These are phyloP conservation scores for Epichloe sp. DNA, from an alignment of 2,329 filamentous ascomycete species.

Conservation along the genomic window DNA sequence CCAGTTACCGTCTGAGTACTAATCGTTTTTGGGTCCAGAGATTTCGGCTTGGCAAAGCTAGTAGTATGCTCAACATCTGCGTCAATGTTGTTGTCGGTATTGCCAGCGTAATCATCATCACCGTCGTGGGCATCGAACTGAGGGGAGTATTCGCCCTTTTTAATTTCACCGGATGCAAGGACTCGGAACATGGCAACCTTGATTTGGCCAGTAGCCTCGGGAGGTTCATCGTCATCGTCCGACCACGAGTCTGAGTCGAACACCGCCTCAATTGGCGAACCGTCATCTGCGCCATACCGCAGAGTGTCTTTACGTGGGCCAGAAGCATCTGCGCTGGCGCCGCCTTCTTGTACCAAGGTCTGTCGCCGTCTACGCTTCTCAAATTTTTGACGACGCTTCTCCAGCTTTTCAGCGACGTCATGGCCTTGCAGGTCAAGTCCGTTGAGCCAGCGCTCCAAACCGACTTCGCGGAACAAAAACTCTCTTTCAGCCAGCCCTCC, in stretches of 20 bases:
- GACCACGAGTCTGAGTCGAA: slow-evolving; percentile 62
- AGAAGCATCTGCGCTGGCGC: slow-evolving; percentile 20
- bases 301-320: slow-evolving; percentile 44
- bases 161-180: slow-evolving; percentile 89
- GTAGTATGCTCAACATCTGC: slow-evolving; percentile 92
- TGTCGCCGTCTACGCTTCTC: slow-evolving; percentile 54
- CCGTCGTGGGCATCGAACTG: slow-evolving; percentile 96
- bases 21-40: slow-evolving; percentile 90
- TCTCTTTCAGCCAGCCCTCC: slow-evolving; percentile 92
- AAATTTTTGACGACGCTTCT: slow-evolving; percentile 74
- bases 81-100: slow-evolving; percentile 48
- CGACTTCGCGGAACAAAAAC: slow-evolving; percentile 93
- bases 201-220: slow-evolving; percentile 93
- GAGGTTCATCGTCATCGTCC: slow-evolving; percentile 73
- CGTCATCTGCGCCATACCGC: slow-evolving; percentile 66
- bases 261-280: slow-evolving; percentile 58
- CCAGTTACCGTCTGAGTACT: slow-evolving; percentile 99
- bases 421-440: slow-evolving; percentile 89
- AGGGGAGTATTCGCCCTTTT: slow-evolving; percentile 95
- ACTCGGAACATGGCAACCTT: slow-evolving; percentile 96
- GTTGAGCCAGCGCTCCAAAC: slow-evolving; percentile 91
- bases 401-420: slow-evolving; percentile 77
- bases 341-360: slow-evolving; percentile 31
- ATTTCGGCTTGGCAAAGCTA: slow-evolving; percentile 93
- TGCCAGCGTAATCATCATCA: slow-evolving; percentile 54